Evolutionary conservation across 768 basidiomycete genomes (phyloP).

Genomic region (Kwoniella heveanensis): DNA sequence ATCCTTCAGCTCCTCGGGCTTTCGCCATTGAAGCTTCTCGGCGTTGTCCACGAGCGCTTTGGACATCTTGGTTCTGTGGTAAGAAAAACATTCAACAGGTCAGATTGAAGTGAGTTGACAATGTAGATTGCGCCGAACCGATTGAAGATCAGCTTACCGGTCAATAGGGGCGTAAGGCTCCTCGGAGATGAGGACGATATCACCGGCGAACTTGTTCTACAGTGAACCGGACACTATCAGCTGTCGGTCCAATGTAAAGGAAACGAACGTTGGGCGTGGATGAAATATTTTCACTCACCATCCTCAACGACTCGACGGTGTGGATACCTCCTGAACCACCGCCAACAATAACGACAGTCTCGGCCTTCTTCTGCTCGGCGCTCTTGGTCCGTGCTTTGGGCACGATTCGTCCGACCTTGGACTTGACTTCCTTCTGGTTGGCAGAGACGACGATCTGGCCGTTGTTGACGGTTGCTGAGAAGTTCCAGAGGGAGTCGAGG

Average conservation of each 20-base stretch:
- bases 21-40: constrained; percentile 73
- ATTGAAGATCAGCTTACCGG: too few relatives aligned
- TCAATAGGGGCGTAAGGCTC: constrained; percentile 83
- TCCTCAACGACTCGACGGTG: constrained; percentile 75
- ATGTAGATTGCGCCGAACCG: too few relatives aligned
- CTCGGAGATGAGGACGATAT: constrained; percentile 76
- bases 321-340: constrained; percentile 80
- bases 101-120: too few relatives aligned
- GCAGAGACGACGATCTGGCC: constrained; percentile 82
- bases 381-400: constrained; percentile 58
- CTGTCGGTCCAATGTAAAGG: too few relatives aligned
- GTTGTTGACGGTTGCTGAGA: constrained; percentile 65
- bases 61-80: constrained; percentile 73
- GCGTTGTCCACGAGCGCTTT: constrained; percentile 79
- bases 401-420: constrained; percentile 68
- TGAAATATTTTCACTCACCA: too few relatives aligned
- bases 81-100: not conserved
- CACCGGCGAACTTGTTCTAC: constrained; percentile 74
- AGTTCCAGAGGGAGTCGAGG: constrained; percentile 75
- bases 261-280: too few relatives aligned
- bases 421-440: constrained; percentile 65
- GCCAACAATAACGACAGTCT: constrained; percentile 72
- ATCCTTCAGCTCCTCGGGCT: constrained; percentile 72
- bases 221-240: too few relatives aligned
- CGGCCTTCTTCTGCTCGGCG: constrained; percentile 57